Evolutionary conservation across 495 filamentous ascomycete genomes (phyloP).

Genomic region (Neurospora hispaniola): DNA sequence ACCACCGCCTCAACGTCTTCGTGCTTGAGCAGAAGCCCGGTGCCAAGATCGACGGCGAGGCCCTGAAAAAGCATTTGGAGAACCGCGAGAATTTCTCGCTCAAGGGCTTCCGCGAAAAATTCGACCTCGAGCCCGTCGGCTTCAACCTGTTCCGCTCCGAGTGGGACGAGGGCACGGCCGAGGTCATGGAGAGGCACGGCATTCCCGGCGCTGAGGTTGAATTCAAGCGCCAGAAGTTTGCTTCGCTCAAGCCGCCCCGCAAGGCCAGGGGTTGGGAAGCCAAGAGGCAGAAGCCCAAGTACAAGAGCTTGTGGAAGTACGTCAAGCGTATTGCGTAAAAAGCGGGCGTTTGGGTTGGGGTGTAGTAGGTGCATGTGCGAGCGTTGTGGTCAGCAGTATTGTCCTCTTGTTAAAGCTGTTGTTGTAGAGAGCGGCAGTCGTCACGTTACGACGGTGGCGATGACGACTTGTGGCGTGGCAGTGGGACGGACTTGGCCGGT

Average conservation of each 20-base stretch:
- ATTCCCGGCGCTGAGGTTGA: constrained; percentile 70
- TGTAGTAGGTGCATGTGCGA: neutral
- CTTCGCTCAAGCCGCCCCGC: constrained; percentile 40
- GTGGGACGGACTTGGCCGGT: neutral
- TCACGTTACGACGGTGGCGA: neutral
- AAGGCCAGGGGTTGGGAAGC: constrained; percentile 46
- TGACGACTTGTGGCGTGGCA: neutral
- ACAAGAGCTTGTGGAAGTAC: constrained; percentile 43
- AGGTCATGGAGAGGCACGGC: constrained; percentile 72
- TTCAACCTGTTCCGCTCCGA: constrained; percentile 74
- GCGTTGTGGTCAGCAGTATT: neutral
- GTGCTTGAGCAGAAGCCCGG: constrained; percentile 67
- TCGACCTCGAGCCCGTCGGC: constrained; percentile 62
- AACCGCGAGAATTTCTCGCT: constrained; percentile 58
- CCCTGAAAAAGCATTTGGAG: constrained; percentile 37
- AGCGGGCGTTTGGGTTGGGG: neutral
- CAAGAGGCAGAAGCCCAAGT: constrained; percentile 44
- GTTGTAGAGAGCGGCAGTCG: neutral
- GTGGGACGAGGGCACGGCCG: constrained; percentile 80
- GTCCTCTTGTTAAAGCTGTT: neutral
- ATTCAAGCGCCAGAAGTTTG: constrained; percentile 60
- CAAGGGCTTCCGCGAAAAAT: constrained; percentile 58
- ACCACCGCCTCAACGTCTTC: constrained; percentile 79
- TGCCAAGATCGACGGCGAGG: constrained; percentile 46
- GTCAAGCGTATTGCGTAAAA: constrained; percentile 31